These are phyloP conservation scores for Linderniella brevidens DNA, from an alignment of 257 asterid genomes.

Conservation along the genomic window DNA sequence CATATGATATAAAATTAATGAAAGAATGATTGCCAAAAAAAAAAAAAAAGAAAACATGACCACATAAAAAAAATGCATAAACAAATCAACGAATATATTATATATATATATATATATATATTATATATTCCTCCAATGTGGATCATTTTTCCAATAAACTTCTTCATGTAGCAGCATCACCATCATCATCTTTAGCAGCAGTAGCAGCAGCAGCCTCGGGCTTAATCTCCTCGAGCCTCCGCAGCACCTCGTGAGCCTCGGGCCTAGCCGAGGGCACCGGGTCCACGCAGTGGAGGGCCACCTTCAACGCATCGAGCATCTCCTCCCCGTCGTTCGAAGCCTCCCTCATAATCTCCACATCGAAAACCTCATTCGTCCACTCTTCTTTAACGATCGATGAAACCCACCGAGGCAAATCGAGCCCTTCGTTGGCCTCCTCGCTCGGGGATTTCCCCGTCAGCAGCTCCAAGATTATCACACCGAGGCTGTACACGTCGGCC, in stretches of 20 bases:
- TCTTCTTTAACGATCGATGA: conserved; percentile 85
- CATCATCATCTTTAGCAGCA: neutral
- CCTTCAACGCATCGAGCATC: conserved; percentile 51
- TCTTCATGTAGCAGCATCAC: neutral
- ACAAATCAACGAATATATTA: too few relatives aligned
- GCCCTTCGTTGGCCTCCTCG: conserved; percentile 58
- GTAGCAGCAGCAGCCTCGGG: conserved; percentile 21
- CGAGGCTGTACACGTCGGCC: conserved; percentile 70
- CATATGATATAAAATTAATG: too few relatives aligned
- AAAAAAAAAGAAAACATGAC: too few relatives aligned
- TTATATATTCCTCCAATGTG: too few relatives aligned
- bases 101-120: too few relatives aligned
- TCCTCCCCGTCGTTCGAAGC: conserved; percentile 51
- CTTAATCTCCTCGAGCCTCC: conserved; percentile 59
- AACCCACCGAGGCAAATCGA: conserved; percentile 80
- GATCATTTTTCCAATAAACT: too few relatives aligned
- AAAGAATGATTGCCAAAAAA: too few relatives aligned
- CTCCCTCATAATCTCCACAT: conserved; percentile 67
- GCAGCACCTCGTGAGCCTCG: conserved; percentile 48
- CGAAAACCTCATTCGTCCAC: conserved; percentile 86
- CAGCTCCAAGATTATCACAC: conserved; percentile 77
- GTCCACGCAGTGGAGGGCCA: conserved; percentile 85
- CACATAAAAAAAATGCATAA: too few relatives aligned
- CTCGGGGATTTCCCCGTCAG: conserved; percentile 83
- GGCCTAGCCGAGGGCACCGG: conserved; percentile 79